Evolutionary conservation across 192 early-diverging fungal species (phyloP), one percentile per base, ranked within the genome.

Genomic region (Neocallimastix lanati): DNA sequence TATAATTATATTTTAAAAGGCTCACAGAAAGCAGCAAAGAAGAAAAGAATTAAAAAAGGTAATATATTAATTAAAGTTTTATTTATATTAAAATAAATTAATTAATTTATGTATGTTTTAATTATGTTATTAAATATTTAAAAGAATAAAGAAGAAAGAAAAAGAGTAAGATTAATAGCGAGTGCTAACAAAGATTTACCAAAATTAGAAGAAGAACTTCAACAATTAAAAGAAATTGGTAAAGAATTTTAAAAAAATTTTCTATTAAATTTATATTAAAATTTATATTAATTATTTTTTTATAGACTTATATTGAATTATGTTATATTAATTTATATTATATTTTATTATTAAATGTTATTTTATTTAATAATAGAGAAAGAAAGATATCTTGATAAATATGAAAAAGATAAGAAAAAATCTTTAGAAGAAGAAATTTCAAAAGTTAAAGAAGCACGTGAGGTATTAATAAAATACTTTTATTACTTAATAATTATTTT

Each of bases 121-220:
- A 38, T n/a, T n/a, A n/a, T n/a, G n/a, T n/a, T n/a, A n/a, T n/a
- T 13, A 14, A 79, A 13, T 78, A 27, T 37, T 18, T 37, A 58
- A 29, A 82, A 92, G 91, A 92, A 91, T 83, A 92, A 91, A 84
- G 90, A 88, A 29, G 87, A 86, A 27, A 85, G 89, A 77, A 89
- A 90, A 80, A 86, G 86, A 76, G 84, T 84, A 29, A 86, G 89
- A 38, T 82, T 86, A 78, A 79, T 88, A 25, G 84, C 85, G 21
- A 82, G 88, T 28, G 83, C 88, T 0, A 84, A 91, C 77, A 90
- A 87, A 78, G 91, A 92, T 80, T 86, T 87, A 7, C 78, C 80
- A 25, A 88, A 89, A 79, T 77, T 91, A 28, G 82, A 84, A 29
- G 80, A 82, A 25, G 91, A 92, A 77, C 85, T 92, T 15, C 28